Percentiles rank a stretch among this genome's conserved stretches.
Evolutionary conservation across 2,329 filamentous ascomycete genomes (phyloP).

Genomic region (Sporothrix sp.): DNA sequence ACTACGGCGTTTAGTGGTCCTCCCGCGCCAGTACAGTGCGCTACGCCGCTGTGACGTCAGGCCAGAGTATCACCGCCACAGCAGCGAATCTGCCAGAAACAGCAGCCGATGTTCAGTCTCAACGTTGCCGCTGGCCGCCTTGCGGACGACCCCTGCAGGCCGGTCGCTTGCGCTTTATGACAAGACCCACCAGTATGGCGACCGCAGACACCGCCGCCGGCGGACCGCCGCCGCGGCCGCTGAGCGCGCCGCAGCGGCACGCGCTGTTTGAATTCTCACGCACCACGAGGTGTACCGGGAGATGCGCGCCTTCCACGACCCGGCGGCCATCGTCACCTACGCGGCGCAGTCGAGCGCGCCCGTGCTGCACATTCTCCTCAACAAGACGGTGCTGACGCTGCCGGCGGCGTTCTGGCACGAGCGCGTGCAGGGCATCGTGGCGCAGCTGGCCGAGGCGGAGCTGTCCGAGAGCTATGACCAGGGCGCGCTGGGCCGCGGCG

Average conservation of each 20-base stretch:
- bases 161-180: no score
- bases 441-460: slow-evolving; percentile 54
- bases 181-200: no score
- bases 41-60: no score
- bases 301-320: slow-evolving; percentile 60
- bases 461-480: slow-evolving; percentile 78
- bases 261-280: slow-evolving; percentile 51
- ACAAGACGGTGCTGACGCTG: slow-evolving; percentile 52
- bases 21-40: no score
- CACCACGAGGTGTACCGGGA: slow-evolving; percentile 55
- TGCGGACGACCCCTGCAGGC: not conserved
- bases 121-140: no score
- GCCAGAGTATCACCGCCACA: no score
- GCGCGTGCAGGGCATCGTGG: slow-evolving; percentile 50
- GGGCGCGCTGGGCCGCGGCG: slow-evolving; percentile 59
- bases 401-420: slow-evolving; percentile 61
- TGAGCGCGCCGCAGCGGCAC: slow-evolving; percentile 32
- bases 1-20: no score
- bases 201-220: no score
- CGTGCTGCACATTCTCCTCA: slow-evolving; percentile 58
- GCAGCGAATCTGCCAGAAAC: no score
- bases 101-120: no score
- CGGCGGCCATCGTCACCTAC: slow-evolving; percentile 24
- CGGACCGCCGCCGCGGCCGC: no score
- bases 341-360: slow-evolving; percentile 44